These are phyloP conservation scores for Pseudognaphalium luteoalbum DNA, from an alignment of 129 eudicot species.

Conservation along the genomic window DNA sequence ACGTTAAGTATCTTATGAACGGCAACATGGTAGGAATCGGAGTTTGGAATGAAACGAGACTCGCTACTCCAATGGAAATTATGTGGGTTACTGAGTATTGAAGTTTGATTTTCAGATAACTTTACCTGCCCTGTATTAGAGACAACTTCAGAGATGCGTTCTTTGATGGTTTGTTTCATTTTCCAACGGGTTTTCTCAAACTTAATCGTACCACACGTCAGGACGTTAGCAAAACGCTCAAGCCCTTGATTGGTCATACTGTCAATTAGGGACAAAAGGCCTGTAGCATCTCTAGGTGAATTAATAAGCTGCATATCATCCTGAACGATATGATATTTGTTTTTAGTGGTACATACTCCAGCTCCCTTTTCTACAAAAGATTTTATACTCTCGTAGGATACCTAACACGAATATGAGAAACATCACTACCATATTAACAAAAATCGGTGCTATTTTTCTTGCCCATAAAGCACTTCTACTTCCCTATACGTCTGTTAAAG, in stretches of 20 bases:
- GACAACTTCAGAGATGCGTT: slow-evolving; percentile 22
- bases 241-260: slow-evolving; percentile 67
- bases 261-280: slow-evolving; percentile 43
- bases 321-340: not conserved
- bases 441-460: not conserved
- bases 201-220: slow-evolving; percentile 45
- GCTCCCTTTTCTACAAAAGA: slow-evolving; percentile 42
- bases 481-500: not conserved
- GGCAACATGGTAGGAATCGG: slow-evolving; percentile 46
- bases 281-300: slow-evolving; percentile 27
- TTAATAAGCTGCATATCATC: slow-evolving; percentile 25
- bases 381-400: slow-evolving; percentile 50
- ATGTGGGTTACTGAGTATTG: slow-evolving; percentile 46
- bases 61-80: slow-evolving; percentile 38
- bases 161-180: slow-evolving; percentile 53
- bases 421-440: not conserved
- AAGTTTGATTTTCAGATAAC: slow-evolving; percentile 24
- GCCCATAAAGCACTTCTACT: not conserved
- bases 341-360: slow-evolving; percentile 27
- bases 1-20: slow-evolving; percentile 47
- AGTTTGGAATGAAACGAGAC: slow-evolving; percentile 26
- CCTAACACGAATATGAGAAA: slow-evolving; percentile 37
- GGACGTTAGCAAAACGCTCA: slow-evolving; percentile 34
- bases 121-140: slow-evolving; percentile 1
- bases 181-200: slow-evolving; percentile 62